Percentiles rank a stretch among this genome's conserved stretches.
Conservation (phyloP, 768 basidiomycete genomes). For the Suillus occidentalis region DNA sequence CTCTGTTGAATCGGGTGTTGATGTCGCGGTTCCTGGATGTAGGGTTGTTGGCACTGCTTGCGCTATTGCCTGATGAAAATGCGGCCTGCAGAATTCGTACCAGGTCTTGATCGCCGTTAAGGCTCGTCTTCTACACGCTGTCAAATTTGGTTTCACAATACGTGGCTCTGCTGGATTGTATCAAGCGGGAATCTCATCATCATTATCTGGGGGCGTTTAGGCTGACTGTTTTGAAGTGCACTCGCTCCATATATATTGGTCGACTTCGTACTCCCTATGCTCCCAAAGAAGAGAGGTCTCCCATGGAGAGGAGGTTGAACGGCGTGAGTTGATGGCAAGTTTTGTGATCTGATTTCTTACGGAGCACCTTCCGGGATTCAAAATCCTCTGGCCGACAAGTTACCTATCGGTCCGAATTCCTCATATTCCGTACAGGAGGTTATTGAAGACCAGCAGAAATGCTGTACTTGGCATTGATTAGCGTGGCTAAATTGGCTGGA, state of each 20-base stretch:
- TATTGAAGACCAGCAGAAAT: not conserved
- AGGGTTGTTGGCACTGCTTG: not conserved
- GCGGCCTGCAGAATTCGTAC: not conserved
- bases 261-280: not conserved
- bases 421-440: not conserved
- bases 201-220: not conserved
- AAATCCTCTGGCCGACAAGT: not conserved
- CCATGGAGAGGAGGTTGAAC: not conserved
- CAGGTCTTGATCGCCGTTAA: not conserved
- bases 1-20: not conserved
- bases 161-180: not conserved
- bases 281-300: not conserved
- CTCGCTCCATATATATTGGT: not conserved
- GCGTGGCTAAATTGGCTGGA: not conserved
- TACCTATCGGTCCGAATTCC: not conserved
- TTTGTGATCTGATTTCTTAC: not conserved
- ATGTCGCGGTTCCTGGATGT: not conserved
- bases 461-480: not conserved
- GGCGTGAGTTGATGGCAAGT: not conserved
- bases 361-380: not conserved
- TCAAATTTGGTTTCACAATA: not conserved
- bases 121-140: not conserved
- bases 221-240: too few relatives aligned
- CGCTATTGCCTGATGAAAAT: not conserved
- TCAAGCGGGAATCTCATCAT: not conserved